phyloP scores from a whole-genome alignment of 441 rosid genomes.

The Aquilaria agallochum region DNA sequence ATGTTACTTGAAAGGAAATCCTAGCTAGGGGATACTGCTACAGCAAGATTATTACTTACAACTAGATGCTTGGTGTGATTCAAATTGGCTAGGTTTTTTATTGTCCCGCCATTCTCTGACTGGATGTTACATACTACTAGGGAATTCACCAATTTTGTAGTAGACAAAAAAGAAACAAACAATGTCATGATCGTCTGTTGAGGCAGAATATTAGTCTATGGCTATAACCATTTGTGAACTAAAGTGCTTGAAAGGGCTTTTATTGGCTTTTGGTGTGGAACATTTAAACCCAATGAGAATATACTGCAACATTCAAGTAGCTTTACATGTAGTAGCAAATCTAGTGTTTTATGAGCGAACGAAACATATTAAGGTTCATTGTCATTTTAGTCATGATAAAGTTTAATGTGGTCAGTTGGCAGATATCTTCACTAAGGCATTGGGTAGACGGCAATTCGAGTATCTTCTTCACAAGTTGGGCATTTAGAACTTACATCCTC shows the following conservation, averaged over 20 bases:
- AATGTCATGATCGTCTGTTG: no score
- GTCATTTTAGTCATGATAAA: not conserved
- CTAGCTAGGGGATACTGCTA: not conserved
- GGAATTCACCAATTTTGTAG: not conserved
- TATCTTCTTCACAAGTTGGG: not conserved
- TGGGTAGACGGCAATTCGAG: not conserved
- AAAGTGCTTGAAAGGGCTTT: no score
- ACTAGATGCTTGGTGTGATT: conserved; percentile 3
- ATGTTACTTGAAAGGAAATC: conserved; percentile 6
- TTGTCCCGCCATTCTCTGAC: not conserved
- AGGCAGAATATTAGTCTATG: no score
- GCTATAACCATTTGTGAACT: no score
- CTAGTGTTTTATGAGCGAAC: not conserved
- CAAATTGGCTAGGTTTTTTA: conserved; percentile 8
- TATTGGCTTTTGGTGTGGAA: no score
- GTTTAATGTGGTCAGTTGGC: not conserved
- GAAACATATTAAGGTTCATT: not conserved
- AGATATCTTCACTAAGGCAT: not conserved
- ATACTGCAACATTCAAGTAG: not conserved
- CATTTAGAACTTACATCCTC: not conserved
- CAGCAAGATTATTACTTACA: not conserved
- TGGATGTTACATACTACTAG: not conserved
- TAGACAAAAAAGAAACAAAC: no score
- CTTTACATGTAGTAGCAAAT: not conserved
- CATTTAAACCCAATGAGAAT: not conserved